phyloP scores from a whole-genome alignment of 208 protist species.

The Crithidia expoeki region DNA sequence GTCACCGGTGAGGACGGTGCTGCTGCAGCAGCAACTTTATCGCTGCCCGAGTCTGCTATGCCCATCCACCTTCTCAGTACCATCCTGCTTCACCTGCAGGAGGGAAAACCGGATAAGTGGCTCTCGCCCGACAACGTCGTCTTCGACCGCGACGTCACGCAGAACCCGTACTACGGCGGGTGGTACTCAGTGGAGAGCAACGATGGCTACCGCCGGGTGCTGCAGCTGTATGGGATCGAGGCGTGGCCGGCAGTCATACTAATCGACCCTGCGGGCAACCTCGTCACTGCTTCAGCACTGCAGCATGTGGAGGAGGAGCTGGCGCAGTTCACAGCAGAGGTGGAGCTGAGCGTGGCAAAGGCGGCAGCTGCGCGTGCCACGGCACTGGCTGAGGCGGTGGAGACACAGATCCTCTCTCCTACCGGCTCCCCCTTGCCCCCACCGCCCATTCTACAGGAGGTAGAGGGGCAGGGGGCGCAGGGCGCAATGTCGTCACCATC shows the following conservation, averaged over 20 bases:
- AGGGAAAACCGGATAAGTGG: constrained; percentile 25
- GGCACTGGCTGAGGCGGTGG: constrained; percentile 3
- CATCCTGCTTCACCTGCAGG: constrained; percentile 23
- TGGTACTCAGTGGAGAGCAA: constrained; percentile 70
- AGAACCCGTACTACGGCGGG: constrained; percentile 62
- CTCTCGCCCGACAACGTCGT: constrained; percentile 34
- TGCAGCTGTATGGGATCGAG: constrained; percentile 46
- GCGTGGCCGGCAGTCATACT: constrained; percentile 71
- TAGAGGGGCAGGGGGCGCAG: neutral
- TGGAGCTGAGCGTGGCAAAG: constrained; percentile 14
- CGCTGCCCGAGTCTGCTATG: neutral
- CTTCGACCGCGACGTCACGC: constrained; percentile 42
- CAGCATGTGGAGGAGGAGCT: constrained; percentile 67
- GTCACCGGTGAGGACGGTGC: neutral
- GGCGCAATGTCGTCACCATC: too few species aligned
- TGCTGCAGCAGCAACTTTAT: neutral
- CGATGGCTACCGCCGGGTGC: constrained; percentile 58
- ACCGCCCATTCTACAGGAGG: neutral
- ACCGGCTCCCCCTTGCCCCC: constrained; percentile 13
- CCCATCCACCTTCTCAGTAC: constrained; percentile 5
- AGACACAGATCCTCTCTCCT: neutral
- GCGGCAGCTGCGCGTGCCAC: constrained; percentile 4
- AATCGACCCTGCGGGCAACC: constrained; percentile 53
- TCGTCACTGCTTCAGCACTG: constrained; percentile 54
- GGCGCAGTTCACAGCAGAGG: constrained; percentile 22